A percentile compares a stretch with the other conserved stretches of the same genome.
These are phyloP conservation scores for Calcarisporium arbuscula DNA, from an alignment of 2,329 filamentous ascomycete genomes.

Conservation along the genomic window DNA sequence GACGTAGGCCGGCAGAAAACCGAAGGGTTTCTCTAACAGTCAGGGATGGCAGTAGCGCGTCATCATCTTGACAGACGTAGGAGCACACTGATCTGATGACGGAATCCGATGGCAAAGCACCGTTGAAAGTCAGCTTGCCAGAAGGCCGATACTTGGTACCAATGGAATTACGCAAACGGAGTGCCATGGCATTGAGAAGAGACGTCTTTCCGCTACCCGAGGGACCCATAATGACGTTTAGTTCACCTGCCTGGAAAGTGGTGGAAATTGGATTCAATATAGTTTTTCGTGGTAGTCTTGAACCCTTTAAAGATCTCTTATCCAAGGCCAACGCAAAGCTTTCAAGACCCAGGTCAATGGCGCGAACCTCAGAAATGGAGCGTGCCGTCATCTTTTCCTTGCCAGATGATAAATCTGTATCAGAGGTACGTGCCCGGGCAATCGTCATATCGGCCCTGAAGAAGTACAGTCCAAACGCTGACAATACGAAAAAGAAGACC, in stretches of 20 bases:
- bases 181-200: slow-evolving; percentile 65
- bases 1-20: slow-evolving; percentile 64
- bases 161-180: slow-evolving; percentile 55
- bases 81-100: slow-evolving; percentile 68
- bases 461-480: slow-evolving; percentile 57
- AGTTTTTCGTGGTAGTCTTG: slow-evolving; percentile 44
- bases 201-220: slow-evolving; percentile 74
- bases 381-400: slow-evolving; percentile 61
- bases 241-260: slow-evolving; percentile 58
- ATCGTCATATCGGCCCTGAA: slow-evolving; percentile 64
- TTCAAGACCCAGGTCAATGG: slow-evolving; percentile 59
- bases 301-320: slow-evolving; percentile 49
- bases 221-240: slow-evolving; percentile 77
- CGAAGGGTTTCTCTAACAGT: slow-evolving; percentile 70
- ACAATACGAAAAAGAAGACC: slow-evolving; percentile 54
- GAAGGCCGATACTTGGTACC: slow-evolving; percentile 55
- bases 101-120: slow-evolving; percentile 57
- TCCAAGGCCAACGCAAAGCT: slow-evolving; percentile 58
- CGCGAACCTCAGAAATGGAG: slow-evolving; percentile 46
- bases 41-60: slow-evolving; percentile 65
- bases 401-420: slow-evolving; percentile 59
- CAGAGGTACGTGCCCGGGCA: slow-evolving; percentile 51
- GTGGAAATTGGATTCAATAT: slow-evolving; percentile 64
- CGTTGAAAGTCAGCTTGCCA: slow-evolving; percentile 65
- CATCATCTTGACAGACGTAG: slow-evolving; percentile 74